Percentiles rank a stretch among this genome's conserved stretches.
phyloP scores from a whole-genome alignment of 352 stramenopile genomes.

The Blastocystis sp. region DNA sequence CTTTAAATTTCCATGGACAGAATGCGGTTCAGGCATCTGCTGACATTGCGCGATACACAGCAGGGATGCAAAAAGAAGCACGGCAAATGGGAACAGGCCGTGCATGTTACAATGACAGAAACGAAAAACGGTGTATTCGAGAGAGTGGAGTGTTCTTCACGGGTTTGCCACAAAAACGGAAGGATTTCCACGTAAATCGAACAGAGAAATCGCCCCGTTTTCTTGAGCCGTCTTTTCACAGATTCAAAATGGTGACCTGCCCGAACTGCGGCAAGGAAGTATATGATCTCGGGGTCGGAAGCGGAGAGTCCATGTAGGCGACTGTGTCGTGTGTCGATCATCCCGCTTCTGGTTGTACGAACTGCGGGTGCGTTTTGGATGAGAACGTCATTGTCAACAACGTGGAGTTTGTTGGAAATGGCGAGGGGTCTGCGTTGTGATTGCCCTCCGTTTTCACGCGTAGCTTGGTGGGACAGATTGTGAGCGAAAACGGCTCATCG shows the following conservation, averaged over 20 bases:
- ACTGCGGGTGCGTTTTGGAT: slow-evolving; percentile 88
- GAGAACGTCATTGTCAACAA: slow-evolving; percentile 94
- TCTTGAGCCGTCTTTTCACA: background rate
- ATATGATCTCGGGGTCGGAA: slow-evolving; percentile 48
- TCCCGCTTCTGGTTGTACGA: slow-evolving; percentile 75
- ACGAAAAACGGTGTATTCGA: no score
- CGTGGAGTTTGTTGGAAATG: slow-evolving; percentile 91
- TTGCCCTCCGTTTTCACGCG: slow-evolving; percentile 17
- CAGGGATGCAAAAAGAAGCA: no score
- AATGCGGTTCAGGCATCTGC: no score
- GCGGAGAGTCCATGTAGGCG: slow-evolving; percentile 37
- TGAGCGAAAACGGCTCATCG: slow-evolving; percentile 84
- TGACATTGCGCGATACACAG: no score
- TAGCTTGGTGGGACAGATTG: slow-evolving; percentile 88
- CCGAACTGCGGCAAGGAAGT: slow-evolving; percentile 48
- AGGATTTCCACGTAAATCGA: no score
- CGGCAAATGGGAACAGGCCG: no score
- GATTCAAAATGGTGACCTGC: slow-evolving; percentile 10
- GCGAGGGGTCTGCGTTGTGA: slow-evolving; percentile 76
- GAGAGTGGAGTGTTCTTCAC: no score
- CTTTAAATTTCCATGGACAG: no score
- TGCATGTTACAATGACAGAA: no score
- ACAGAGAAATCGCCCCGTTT: background rate
- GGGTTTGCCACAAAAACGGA: no score
- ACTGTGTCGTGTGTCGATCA: background rate